Evolutionary conservation across 306 rosid genomes (phyloP).

Genomic region (Vigna reflexopilosa): DNA sequence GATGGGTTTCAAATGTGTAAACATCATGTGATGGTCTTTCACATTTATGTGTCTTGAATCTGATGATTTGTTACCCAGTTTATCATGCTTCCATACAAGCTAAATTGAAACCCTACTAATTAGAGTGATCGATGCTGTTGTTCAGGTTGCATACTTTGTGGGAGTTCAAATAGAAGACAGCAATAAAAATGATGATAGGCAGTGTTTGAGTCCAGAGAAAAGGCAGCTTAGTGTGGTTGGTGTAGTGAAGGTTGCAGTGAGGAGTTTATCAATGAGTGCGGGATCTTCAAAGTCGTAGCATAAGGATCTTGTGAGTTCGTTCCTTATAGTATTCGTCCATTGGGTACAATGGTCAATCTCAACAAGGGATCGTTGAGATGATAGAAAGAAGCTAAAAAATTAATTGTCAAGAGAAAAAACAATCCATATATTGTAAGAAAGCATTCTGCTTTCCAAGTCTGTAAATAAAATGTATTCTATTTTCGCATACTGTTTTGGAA

Average conservation of each 20-base stretch:
- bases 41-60: constrained; percentile 15
- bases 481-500: neutral
- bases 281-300: constrained; percentile 67
- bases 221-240: constrained; percentile 86
- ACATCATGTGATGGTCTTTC: constrained; percentile 39
- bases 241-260: constrained; percentile 81
- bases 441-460: constrained; percentile 9
- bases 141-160: constrained; percentile 88
- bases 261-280: constrained; percentile 75
- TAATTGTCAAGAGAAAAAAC: constrained; percentile 36
- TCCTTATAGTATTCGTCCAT: constrained; percentile 8
- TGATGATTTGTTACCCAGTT: constrained; percentile 8
- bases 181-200: constrained; percentile 53
- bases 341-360: constrained; percentile 28
- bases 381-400: constrained; percentile 27
- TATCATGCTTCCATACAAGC: neutral
- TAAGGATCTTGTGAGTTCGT: constrained; percentile 36
- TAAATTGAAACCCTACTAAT: constrained; percentile 4
- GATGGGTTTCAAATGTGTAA: neutral
- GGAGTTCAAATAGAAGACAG: constrained; percentile 86
- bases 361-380: constrained; percentile 47
- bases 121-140: neutral
- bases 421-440: constrained; percentile 38
- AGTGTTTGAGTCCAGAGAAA: constrained; percentile 70
- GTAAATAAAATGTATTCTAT: constrained; percentile 22